Evolutionary conservation across 805 yeast species (phyloP), one percentile per base, ranked within the genome.

Genomic region (Saccharomycopsis capsularis): DNA sequence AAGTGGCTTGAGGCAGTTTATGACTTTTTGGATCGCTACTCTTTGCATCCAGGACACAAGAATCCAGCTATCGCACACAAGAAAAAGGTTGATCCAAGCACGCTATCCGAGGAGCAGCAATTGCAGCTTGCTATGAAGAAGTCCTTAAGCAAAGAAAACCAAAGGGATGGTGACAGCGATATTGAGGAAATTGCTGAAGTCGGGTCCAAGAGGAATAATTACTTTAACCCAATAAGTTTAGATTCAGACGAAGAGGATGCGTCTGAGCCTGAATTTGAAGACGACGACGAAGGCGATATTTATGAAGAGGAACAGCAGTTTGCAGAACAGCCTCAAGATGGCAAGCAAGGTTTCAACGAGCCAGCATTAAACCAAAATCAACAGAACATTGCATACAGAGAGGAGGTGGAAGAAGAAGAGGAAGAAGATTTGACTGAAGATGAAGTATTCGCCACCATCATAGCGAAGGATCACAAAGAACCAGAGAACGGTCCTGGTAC

Each of bases 31-130:
- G 64, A 65, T 25, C 60, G 73, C 36, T 88, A 79, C 60, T 79
- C 91, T 0, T 66, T 87, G 34, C 80, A 78, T 48, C 81, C 83
- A 4, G 72, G 69, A 32, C 74, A 78, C 18, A 52, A 46, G 25
- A 51, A 51, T 36, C 54, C 54, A 1, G 42, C 48, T 1, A 82
- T 80, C 1, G 65, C 70, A 40, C 86, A 80, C 58, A 81, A 79
- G 41, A 71, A 68, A 18, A 73, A 74, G 49, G 60, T 84, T 22
- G 85, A 84, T 55, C 82, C 84, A 3, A 80, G 75, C 37, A 63
- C 79, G 1, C 63, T 88, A 63, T 71, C 88, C 2, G 95, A 88
- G 61, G 95, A 87, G 55, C 89, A 87, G 62, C 96, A 88, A 62
- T 70, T 88, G 55, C 82, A 82, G 55, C 68, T 79, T 59, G 95